Evolutionary conservation across 1,139 yeast species (phyloP).

Genomic region (Zygosaccharomyces sapae): DNA sequence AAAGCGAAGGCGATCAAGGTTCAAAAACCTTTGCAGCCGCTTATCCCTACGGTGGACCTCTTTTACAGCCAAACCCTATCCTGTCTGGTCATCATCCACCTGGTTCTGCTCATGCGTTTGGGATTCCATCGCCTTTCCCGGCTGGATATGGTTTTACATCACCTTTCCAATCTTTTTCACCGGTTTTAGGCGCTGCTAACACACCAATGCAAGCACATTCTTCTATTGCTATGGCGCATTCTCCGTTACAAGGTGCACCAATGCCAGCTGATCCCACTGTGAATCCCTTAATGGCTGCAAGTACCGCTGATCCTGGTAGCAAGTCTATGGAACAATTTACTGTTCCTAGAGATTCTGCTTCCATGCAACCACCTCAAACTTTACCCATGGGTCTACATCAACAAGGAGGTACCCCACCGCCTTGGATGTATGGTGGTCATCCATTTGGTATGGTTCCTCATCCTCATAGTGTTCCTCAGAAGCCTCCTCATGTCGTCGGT

Average conservation of each 20-base stretch:
- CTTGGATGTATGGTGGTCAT: conserved; percentile 36
- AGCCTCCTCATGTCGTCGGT: conserved; percentile 22
- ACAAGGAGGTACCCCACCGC: conserved; percentile 31
- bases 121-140: conserved; percentile 33
- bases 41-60: conserved; percentile 36
- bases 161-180: conserved; percentile 35
- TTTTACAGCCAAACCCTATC: conserved; percentile 32
- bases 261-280: conserved; percentile 9
- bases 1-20: conserved; percentile 4
- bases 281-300: conserved; percentile 2
- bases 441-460: conserved; percentile 31
- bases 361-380: conserved; percentile 12
- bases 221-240: conserved; percentile 23
- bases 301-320: conserved; percentile 6
- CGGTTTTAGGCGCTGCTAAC: conserved; percentile 23
- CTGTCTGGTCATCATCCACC: conserved; percentile 28
- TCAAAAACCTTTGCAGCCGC: conserved; percentile 31
- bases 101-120: conserved; percentile 23
- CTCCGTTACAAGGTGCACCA: conserved; percentile 21
- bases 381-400: conserved; percentile 23
- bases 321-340: conserved; percentile 1
- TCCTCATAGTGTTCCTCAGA: conserved; percentile 20
- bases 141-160: conserved; percentile 35
- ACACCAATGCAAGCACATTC: conserved; percentile 23
- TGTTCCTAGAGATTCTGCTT: neutral